Percentiles rank a stretch among this genome's conserved stretches.
These are phyloP conservation scores for Moesziomyces antarcticus DNA, from an alignment of 1,284 basidiomycete genomes.

Conservation along the genomic window DNA sequence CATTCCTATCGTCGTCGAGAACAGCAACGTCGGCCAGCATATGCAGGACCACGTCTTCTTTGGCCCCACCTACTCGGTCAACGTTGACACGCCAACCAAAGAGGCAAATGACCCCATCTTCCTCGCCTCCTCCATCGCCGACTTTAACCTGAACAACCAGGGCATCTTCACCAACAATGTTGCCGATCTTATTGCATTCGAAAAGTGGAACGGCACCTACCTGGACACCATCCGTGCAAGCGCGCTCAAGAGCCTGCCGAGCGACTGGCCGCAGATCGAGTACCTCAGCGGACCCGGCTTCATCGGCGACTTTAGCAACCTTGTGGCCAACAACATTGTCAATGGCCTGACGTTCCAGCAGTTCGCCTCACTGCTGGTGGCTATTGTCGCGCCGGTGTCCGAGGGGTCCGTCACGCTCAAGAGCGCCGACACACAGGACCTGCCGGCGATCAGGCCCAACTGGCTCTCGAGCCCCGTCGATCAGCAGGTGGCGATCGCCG, in stretches of 20 bases:
- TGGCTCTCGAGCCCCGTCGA: constrained; percentile 58
- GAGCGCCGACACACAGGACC: constrained; percentile 68
- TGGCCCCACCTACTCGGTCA: constrained; percentile 52
- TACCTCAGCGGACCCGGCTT: constrained; percentile 52
- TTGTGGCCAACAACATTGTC: constrained; percentile 33
- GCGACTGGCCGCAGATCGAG: constrained; percentile 54
- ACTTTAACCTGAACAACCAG: constrained; percentile 28
- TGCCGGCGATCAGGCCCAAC: constrained; percentile 70
- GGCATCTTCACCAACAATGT: constrained; percentile 57
- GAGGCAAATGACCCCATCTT: constrained; percentile 49
- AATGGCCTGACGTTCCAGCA: constrained; percentile 36
- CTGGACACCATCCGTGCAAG: constrained; percentile 38
- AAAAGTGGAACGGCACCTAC: constrained; percentile 42
- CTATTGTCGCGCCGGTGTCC: constrained; percentile 57
- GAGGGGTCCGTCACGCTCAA: constrained; percentile 68
- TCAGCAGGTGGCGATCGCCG: constrained; percentile 64
- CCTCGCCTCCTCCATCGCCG: constrained; percentile 32
- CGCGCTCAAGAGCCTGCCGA: constrained; percentile 30
- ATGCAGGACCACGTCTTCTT: constrained; percentile 61
- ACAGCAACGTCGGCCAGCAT: constrained; percentile 52
- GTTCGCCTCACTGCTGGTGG: constrained; percentile 46
- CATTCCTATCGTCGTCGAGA: constrained; percentile 36
- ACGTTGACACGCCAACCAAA: constrained; percentile 40
- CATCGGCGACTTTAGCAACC: constrained; percentile 52
- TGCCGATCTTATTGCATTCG: constrained; percentile 54